Percentiles rank a stretch among this genome's conserved stretches.
These are phyloP conservation scores for Ascochyta clinopodiicola DNA, from an alignment of 2,329 filamentous ascomycete genomes.

Conservation along the genomic window DNA sequence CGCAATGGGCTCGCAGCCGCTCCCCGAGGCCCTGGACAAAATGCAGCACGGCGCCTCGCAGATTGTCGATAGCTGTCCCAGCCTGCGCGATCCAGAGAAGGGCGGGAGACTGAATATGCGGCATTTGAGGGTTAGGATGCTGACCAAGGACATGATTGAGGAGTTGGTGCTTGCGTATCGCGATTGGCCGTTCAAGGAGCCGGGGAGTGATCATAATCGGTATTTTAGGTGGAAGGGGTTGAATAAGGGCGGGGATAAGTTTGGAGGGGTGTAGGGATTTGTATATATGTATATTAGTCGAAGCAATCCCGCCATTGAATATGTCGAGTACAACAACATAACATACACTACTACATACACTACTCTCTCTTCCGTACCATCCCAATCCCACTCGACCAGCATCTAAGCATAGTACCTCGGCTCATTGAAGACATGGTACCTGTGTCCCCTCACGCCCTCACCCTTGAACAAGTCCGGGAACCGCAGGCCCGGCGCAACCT, in stretches of 20 bases:
- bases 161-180: conserved; percentile 39
- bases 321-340: too few species aligned
- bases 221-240: conserved; percentile 30
- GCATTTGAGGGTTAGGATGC: conserved; percentile 36
- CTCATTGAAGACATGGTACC: conserved; percentile 94
- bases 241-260: too few species aligned
- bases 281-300: too few species aligned
- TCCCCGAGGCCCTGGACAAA: conserved; percentile 34
- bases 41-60: conserved; percentile 39
- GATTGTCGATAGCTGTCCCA: conserved; percentile 35
- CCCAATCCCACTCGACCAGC: neutral
- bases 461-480: conserved; percentile 88
- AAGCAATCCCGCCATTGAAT: too few species aligned
- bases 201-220: conserved; percentile 28
- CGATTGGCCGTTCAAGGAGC: conserved; percentile 44
- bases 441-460: conserved; percentile 84
- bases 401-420: conserved; percentile 44
- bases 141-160: conserved; percentile 44
- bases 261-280: too few species aligned
- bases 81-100: conserved; percentile 37
- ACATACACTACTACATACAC: too few species aligned
- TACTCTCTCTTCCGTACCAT: neutral
- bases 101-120: conserved; percentile 43
- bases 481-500: conserved; percentile 77
- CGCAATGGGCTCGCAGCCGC: neutral